These are phyloP conservation scores for Metschnikowia noctiluminum DNA, from an alignment of 805 yeast species.

Conservation along the genomic window DNA sequence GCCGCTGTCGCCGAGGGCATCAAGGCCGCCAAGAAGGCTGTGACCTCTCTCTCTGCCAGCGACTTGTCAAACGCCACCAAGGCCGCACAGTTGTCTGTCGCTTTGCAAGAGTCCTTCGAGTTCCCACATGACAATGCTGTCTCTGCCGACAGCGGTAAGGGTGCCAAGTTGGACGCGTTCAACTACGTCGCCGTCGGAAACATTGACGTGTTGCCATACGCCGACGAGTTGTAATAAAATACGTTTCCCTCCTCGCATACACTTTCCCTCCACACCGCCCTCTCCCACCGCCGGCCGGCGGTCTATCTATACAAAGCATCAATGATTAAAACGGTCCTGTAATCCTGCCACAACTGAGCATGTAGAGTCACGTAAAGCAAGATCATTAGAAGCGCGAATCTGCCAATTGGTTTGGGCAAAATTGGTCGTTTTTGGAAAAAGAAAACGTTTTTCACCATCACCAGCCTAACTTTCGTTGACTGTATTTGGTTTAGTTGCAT, in stretches of 20 bases:
- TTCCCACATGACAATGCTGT: constrained; percentile 30
- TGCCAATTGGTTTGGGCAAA: too few relatives aligned
- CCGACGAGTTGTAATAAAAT: constrained; percentile 72
- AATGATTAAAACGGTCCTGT: background rate
- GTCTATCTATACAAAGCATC: constrained; percentile 8
- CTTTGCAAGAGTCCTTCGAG: constrained; percentile 39
- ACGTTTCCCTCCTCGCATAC: constrained; percentile 10
- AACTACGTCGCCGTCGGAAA: constrained; percentile 91
- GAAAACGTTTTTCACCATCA: too few relatives aligned
- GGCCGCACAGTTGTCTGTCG: constrained; percentile 40
- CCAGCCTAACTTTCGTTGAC: too few relatives aligned
- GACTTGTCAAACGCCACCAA: constrained; percentile 54
- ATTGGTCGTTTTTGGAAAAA: too few relatives aligned
- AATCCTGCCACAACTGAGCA: too few relatives aligned
- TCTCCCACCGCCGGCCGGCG: constrained; percentile 5
- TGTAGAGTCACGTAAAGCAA: too few relatives aligned
- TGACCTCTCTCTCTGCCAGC: constrained; percentile 36
- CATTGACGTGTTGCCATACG: constrained; percentile 78
- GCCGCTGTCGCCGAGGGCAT: constrained; percentile 58
- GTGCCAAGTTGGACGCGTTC: constrained; percentile 48
- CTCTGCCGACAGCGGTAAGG: constrained; percentile 32
- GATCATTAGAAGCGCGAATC: too few relatives aligned
- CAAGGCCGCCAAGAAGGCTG: constrained; percentile 50
- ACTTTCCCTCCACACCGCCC: constrained; percentile 4
- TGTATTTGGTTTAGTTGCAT: too few relatives aligned